Evolutionary conservation across 106 monocot genomes (phyloP), one percentile per base, ranked within the genome.

Genomic region (Apostasia shenzhenica): DNA sequence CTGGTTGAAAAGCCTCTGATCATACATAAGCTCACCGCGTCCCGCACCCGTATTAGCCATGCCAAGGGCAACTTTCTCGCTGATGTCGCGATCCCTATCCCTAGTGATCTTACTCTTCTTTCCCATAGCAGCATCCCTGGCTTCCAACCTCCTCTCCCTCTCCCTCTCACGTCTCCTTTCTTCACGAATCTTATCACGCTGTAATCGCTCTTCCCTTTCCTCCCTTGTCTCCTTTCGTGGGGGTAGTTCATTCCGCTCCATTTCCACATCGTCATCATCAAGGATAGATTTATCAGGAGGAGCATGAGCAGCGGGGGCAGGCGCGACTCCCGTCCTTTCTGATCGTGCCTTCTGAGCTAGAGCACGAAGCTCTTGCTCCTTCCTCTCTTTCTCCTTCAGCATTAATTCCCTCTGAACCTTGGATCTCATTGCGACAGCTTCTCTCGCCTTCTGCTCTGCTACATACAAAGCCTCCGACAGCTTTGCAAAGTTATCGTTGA

Each of bases 21-120:
- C 97, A 72, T 92, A 97, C 84, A 97, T 92, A 69, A 91, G 86
- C 63, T 97, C 92, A 52, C 97, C 92, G 7, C 77, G 77, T 14
- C 78, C 82, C 13, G 82, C 86, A 50, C 92, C 86, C 41, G 82
- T 84, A 60, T 70, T 92, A 11, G 97, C 97, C 97, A 92, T 89
- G 0, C 97, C 97, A 0, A 97, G 86, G 64, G 97, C 97, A 77
- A 92, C 84, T 81, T 97, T 97, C 73, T 97, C 92, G 81, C 97
- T 89, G 48, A 97, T 54, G 67, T 92, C 92, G 42, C 92, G 89
- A 57, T 92, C 89, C 42, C 97, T 82, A 52, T 97, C 95, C 74
- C 95, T 84, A 0, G 95, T 97, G 37, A 81, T 67, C 73, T 92
- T 97, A 71, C 92, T 97, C 79, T 97, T 97, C 79, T 87, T 92